Conservation (phyloP, 441 rosid genomes). For the Pelargonium australe region DNA sequence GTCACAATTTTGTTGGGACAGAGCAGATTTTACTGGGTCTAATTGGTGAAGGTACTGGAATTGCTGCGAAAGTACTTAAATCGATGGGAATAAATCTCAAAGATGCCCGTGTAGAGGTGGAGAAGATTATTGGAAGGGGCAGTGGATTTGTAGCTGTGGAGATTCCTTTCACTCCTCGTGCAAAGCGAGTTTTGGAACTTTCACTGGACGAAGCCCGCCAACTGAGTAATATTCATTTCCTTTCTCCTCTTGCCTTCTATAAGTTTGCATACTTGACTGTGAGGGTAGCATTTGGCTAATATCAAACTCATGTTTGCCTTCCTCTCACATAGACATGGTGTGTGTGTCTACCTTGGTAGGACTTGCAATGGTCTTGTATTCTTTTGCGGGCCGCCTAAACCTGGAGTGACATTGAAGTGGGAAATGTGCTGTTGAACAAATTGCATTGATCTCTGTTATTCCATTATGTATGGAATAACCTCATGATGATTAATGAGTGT, state of each 20-base stretch:
- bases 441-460: neutral
- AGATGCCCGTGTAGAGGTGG: conserved; percentile 92
- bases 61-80: conserved; percentile 94
- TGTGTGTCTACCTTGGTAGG: neutral
- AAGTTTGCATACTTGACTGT: neutral
- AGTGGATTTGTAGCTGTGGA: conserved; percentile 95
- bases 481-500: neutral
- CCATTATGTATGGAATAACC: too few species aligned
- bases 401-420: neutral
- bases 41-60: conserved; percentile 97
- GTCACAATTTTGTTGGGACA: conserved; percentile 97
- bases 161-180: conserved; percentile 98
- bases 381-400: neutral
- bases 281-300: neutral
- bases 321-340: neutral
- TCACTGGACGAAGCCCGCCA: conserved; percentile 94
- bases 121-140: conserved; percentile 95
- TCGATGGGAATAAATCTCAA: conserved; percentile 97
- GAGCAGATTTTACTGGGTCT: conserved; percentile 92
- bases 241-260: neutral
- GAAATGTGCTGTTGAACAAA: neutral
- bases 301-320: neutral
- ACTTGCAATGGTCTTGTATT: neutral
- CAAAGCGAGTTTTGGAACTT: conserved; percentile 86
- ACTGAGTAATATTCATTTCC: conserved; percentile 43